A percentile compares a stretch with the other conserved stretches of the same genome.
phyloP scores from a whole-genome alignment of 2,329 filamentous ascomycete species.

The Penicillium sp. region DNA sequence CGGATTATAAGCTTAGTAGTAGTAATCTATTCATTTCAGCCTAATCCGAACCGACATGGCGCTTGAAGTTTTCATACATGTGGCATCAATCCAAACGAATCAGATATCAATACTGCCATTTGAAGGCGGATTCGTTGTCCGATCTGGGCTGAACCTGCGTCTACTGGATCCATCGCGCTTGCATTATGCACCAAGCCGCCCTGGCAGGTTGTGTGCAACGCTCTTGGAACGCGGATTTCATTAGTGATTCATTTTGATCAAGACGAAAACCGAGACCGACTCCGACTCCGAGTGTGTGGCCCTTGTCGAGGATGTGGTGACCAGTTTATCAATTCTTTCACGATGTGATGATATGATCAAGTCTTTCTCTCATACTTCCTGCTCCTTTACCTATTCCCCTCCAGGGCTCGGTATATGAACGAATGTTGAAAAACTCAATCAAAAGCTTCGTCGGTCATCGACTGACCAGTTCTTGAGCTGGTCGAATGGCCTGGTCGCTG shows the following conservation, averaged over 20 bases:
- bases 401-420: not conserved
- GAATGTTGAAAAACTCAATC: not conserved
- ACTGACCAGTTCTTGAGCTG: not conserved
- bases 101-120: not conserved
- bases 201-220: not conserved
- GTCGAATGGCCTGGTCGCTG: not conserved
- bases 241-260: not conserved
- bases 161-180: not conserved
- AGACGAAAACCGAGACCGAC: not conserved
- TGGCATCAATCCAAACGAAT: conserved; percentile 11
- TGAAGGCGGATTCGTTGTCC: not conserved
- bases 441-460: not conserved
- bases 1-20: conserved; percentile 7
- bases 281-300: conserved; percentile 3
- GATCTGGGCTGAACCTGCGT: not conserved
- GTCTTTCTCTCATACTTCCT: not conserved
- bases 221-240: not conserved
- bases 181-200: not conserved
- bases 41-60: conserved; percentile 11
- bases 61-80: not conserved
- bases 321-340: not conserved
- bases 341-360: not conserved
- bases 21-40: not conserved
- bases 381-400: not conserved
- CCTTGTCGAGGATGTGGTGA: not conserved